phyloP scores from a whole-genome alignment of 345 rosid genomes.

The Eucalyptus marginata region DNA sequence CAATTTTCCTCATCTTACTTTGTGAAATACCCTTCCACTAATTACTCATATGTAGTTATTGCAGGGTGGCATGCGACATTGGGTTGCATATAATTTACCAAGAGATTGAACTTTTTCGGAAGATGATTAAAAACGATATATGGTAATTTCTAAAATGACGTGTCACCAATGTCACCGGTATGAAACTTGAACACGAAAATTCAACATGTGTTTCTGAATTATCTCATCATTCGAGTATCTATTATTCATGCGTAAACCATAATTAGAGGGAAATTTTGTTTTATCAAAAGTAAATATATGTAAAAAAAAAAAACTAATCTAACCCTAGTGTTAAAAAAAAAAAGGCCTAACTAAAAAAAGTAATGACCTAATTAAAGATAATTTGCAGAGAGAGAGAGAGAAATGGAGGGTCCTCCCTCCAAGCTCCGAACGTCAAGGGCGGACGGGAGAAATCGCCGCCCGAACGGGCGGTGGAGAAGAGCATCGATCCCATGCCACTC shows the following conservation, averaged over 20 bases:
- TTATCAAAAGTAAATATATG: neutral
- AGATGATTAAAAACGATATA: neutral
- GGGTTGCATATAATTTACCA: neutral
- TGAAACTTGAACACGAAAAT: neutral
- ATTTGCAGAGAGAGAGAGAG: neutral
- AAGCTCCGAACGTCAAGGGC: neutral
- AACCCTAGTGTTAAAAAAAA: neutral
- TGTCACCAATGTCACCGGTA: accelerated
- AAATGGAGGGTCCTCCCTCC: neutral
- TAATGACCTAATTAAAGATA: neutral
- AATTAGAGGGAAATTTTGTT: neutral
- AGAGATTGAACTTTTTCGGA: neutral
- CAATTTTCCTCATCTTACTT: neutral
- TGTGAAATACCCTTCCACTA: neutral
- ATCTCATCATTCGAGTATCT: neutral
- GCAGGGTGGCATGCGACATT: accelerated
- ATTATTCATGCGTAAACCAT: neutral
- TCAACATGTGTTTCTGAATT: neutral
- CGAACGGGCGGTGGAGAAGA: neutral
- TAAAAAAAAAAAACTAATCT: neutral
- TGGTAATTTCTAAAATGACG: neutral
- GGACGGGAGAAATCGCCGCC: neutral
- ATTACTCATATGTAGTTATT: neutral
- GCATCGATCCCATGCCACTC: neutral
- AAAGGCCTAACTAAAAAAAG: neutral